Conservation (phyloP, 306 rosid species). For the Cicer yamashitae region DNA sequence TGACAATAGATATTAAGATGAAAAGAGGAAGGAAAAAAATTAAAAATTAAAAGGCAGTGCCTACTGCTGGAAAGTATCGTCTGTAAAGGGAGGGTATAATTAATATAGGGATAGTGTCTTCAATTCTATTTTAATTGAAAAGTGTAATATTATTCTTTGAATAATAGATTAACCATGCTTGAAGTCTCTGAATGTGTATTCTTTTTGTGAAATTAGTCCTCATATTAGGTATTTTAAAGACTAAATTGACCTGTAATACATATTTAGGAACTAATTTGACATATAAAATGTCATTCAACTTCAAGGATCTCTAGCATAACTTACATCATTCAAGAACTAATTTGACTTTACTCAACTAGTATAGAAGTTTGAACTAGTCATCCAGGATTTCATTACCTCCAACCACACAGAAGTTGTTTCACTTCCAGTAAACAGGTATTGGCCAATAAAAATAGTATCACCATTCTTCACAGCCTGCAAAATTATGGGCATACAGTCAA, state of each 20-base stretch:
- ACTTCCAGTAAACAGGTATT: slow-evolving; percentile 53
- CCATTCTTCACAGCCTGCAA: slow-evolving; percentile 58
- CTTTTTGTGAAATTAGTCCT: not conserved
- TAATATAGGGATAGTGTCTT: too few relatives aligned
- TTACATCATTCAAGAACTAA: not conserved
- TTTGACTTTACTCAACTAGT: not conserved
- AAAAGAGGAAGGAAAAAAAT: too few relatives aligned
- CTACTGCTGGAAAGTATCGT: too few relatives aligned
- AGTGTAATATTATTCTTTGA: too few relatives aligned
- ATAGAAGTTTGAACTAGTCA: slow-evolving; percentile 8
- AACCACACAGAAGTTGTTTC: slow-evolving; percentile 56
- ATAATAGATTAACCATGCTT: too few relatives aligned
- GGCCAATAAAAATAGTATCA: slow-evolving; percentile 53
- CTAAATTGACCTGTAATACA: not conserved
- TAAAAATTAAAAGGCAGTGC: too few relatives aligned
- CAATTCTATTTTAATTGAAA: too few relatives aligned
- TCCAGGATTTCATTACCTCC: slow-evolving; percentile 46
- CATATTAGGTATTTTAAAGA: not conserved
- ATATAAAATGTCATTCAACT: not conserved
- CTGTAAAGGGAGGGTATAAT: too few relatives aligned
- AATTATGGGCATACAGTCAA: slow-evolving; percentile 24
- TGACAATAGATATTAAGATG: not conserved
- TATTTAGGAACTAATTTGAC: not conserved
- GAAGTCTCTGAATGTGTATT: not conserved
- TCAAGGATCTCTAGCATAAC: not conserved